phyloP scores from a whole-genome alignment of 2,329 filamentous ascomycete species.

The Xylaria hypoxylon region DNA sequence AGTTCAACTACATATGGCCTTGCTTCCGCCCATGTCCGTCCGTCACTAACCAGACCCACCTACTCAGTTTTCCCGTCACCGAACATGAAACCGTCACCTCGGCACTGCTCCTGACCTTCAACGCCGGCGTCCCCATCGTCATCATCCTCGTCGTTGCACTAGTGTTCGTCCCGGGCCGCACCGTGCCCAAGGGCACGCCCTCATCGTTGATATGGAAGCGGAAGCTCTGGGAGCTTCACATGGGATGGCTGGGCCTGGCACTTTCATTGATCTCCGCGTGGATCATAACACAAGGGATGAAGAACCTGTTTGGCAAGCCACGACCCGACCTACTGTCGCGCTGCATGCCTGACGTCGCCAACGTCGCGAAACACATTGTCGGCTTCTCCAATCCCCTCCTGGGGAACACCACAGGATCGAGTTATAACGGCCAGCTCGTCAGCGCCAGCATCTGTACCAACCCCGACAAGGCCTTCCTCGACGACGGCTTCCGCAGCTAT shows the following conservation, averaged over 20 bases:
- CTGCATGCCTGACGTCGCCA: conserved; percentile 79
- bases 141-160: conserved; percentile 77
- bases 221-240: conserved; percentile 92
- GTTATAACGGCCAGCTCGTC: conserved; percentile 73
- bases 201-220: conserved; percentile 76
- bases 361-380: conserved; percentile 70
- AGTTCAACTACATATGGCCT: neutral
- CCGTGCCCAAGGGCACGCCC: conserved; percentile 72
- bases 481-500: conserved; percentile 89
- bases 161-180: conserved; percentile 77
- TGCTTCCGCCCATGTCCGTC: neutral
- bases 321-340: conserved; percentile 85
- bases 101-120: conserved; percentile 72
- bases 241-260: conserved; percentile 83
- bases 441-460: conserved; percentile 81
- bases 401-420: conserved; percentile 50
- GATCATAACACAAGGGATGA: conserved; percentile 87
- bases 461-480: conserved; percentile 67
- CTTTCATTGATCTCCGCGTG: conserved; percentile 78
- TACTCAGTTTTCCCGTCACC: conserved; percentile 74
- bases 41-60: conserved; percentile 12
- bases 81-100: conserved; percentile 78
- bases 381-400: conserved; percentile 57
- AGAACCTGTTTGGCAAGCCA: conserved; percentile 77
- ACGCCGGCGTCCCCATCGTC: conserved; percentile 71